Evolutionary conservation across 2,329 filamentous ascomycete genomes (phyloP), one percentile per base, ranked within the genome.

Genomic region (Echinosphaeria canescens): DNA sequence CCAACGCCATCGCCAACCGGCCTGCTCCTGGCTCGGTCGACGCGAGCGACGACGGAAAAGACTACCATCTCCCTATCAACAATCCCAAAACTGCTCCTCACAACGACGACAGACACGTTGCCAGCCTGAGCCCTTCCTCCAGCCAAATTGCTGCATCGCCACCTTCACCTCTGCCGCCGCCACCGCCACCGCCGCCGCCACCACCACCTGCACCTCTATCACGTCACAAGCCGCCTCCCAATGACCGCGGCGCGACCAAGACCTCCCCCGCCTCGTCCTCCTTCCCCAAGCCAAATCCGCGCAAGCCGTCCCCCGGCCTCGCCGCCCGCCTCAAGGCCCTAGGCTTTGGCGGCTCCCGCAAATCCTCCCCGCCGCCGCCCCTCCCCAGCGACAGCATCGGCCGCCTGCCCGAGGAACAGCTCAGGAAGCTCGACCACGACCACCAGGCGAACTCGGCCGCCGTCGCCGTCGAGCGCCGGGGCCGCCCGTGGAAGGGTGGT

Each of bases 401-500:
- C 36, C 68, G 74, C 32, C 66, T 81, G 29, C 59, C 74, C 38
- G 69, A 79, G 46, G 57, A 70, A 35, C 72, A 79, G 39, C 57
- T 81, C 30, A 62, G 67, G 36, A 59, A 69, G 40, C 61, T 81
- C 38, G 74, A 82, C 50, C 55, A 65, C 36, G 63, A 66, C 31
- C 70, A 76, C 42, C 60, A 12, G 10, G 15, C 62, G 36, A 60
- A 65, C 31, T 55, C 56, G 41, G 64, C 62, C 14, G 34, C 43
- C 35, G 42, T 42, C 10, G 53, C 51, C 36, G 53, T 78, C 38
- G 58, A 71, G 46, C 61, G 71, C 42, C 62, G 71, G 40, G 74
- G 74, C 42, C 67, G 69, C 41, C 63, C 73, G 38, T 81, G 75
- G 75, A 76, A 66, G 53, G 24, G 10, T 19, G n/a, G n/a, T n/a